phyloP scores from a whole-genome alignment of 371 early-diverging fungal species.

The Mucor sp. region DNA sequence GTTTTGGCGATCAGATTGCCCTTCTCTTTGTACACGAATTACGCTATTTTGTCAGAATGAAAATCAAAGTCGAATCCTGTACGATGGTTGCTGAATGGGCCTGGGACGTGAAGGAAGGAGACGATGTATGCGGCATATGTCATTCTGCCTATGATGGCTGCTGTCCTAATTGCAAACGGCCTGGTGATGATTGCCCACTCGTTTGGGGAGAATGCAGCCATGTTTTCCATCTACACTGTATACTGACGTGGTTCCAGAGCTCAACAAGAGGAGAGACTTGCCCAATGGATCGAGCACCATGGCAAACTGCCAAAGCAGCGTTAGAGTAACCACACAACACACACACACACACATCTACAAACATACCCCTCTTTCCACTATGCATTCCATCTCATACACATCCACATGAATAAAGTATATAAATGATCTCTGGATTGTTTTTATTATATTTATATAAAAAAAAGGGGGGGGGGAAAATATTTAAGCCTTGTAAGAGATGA shows the following conservation, averaged over 20 bases:
- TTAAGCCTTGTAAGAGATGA: slow-evolving; percentile 74
- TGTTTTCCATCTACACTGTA: slow-evolving; percentile 90
- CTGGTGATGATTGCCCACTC: slow-evolving; percentile 88
- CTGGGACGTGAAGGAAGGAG: slow-evolving; percentile 42
- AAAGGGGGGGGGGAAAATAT: neutral
- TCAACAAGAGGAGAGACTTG: slow-evolving; percentile 72
- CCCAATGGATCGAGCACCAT: slow-evolving; percentile 84
- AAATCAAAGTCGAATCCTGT: slow-evolving; percentile 39
- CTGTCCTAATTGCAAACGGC: slow-evolving; percentile 81
- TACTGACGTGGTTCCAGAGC: slow-evolving; percentile 77
- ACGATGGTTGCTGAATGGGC: slow-evolving; percentile 44
- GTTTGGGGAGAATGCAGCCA: slow-evolving; percentile 89
- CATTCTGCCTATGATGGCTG: slow-evolving; percentile 75
- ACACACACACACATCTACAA: neutral
- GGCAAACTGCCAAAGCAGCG: slow-evolving; percentile 53
- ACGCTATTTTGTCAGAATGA: slow-evolving; percentile 25
- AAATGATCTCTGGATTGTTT: slow-evolving; percentile 5
- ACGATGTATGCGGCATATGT: slow-evolving; percentile 90
- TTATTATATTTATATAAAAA: neutral
- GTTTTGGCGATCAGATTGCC: neutral
- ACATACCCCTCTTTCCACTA: neutral
- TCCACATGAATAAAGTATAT: neutral
- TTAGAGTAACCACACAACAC: neutral
- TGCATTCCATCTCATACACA: neutral
- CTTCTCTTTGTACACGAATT: neutral